phyloP scores from a whole-genome alignment of 768 basidiomycete genomes.

The Pleurotus pulmonarius region DNA sequence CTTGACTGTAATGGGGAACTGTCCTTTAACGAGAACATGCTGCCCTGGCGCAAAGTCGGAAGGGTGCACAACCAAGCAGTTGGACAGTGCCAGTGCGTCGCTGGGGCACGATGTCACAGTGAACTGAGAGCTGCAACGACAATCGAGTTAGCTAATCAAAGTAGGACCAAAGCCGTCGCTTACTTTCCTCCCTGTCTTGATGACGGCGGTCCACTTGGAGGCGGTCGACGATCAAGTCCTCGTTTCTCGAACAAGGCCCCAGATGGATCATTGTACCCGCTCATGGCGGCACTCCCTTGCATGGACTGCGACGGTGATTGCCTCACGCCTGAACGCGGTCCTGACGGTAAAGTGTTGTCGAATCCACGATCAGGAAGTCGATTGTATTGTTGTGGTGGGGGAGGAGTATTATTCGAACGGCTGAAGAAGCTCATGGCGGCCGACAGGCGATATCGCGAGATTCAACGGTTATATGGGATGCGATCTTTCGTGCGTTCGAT shows the following conservation, averaged over 20 bases:
- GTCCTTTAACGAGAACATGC: slow-evolving; percentile 73
- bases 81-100: slow-evolving; percentile 69
- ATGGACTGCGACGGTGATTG: slow-evolving; percentile 24
- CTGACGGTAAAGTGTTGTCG: slow-evolving; percentile 25
- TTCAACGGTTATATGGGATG: too few relatives aligned
- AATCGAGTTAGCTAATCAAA: background rate
- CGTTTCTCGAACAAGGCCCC: slow-evolving; percentile 47
- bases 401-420: slow-evolving; percentile 31
- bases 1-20: slow-evolving; percentile 72
- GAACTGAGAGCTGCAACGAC: slow-evolving; percentile 34
- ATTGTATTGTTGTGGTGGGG: slow-evolving; percentile 37
- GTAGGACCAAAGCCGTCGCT: background rate
- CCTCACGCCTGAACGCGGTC: slow-evolving; percentile 27
- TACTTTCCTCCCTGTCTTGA: slow-evolving; percentile 28
- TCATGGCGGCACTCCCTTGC: slow-evolving; percentile 34
- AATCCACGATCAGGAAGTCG: slow-evolving; percentile 31
- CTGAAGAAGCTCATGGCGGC: slow-evolving; percentile 47
- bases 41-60: slow-evolving; percentile 69
- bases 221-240: slow-evolving; percentile 35
- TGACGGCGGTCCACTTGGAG: slow-evolving; percentile 22
- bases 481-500: too few relatives aligned
- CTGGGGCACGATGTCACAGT: slow-evolving; percentile 59
- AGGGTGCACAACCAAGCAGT: slow-evolving; percentile 78
- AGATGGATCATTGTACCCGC: slow-evolving; percentile 52
- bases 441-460: background rate